Base-by-base conservation (phyloP, 1,284 basidiomycete species). In the Moesziomyces globuligerus region DNA sequence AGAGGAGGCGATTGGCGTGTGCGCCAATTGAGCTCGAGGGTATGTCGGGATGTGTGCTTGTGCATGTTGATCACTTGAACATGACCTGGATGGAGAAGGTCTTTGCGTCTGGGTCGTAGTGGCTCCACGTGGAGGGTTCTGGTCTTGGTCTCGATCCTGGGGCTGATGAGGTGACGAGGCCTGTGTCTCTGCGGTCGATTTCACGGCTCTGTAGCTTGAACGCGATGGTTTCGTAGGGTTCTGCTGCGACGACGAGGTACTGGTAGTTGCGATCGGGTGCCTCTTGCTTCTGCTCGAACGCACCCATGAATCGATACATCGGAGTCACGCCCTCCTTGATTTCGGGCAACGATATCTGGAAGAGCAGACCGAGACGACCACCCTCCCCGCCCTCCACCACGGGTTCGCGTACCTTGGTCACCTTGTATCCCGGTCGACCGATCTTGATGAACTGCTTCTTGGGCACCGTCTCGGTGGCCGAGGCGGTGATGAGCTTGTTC, bases 201-300 rank as follows among this genome's bases (percentile, higher is more conserved):
- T 98, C 95, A 50, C 92, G 89, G n/a, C 94, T 90, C 42, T 95
- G 96, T 72, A 98, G 92, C 26, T 95, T 92, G 86, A 98, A 98
- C 9, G 94, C 92, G 73, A 98, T 95, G 3, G 94, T 98, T 84
- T 98, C 95, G 82, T 98, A 99, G 7, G 96, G 95, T 80, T 98
- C 96, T 18, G 96, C 94, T 17, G 95, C 96, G 55, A 98, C 94
- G 61, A 98, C 92, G 73, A 98, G 87, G 83, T 98, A 98, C 83
- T 98, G 96, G 83, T 94, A 93, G 15, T 93, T 91, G 81, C 94
- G 90, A 85, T 98, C 96, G 2, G 94, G 93, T 20, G 90, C 89
- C 83, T 98, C 96, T 74, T 91, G 87, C 81, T 93, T 92, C 85
- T 98, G 96, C 85, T 99, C 96, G 88, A 94, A 99, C 60, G 92